Conservation (phyloP, 2,329 filamentous ascomycete species). For the Trichoderma oligosporum region DNA sequence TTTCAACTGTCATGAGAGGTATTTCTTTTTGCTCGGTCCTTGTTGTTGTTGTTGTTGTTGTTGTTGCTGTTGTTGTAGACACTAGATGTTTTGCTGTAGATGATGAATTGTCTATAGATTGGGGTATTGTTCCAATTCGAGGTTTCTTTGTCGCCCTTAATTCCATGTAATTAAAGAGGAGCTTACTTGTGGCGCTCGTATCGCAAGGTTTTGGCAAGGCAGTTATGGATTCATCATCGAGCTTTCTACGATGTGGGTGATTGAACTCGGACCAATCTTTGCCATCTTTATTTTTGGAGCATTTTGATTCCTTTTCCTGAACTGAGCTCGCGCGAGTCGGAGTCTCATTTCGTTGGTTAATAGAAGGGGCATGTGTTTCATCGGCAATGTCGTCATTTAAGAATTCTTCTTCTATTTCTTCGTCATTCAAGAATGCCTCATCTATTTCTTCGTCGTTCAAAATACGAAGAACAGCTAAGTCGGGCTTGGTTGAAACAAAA, state of each 20-base stretch:
- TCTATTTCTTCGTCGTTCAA: constrained; percentile 27
- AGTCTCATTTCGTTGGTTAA: background rate
- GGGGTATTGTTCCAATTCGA: constrained; percentile 10
- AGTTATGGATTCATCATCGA: background rate
- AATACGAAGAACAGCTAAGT: constrained; percentile 19
- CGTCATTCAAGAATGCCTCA: constrained; percentile 18
- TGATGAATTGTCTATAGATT: background rate
- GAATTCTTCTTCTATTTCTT: constrained; percentile 24
- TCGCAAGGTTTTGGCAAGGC: constrained; percentile 23
- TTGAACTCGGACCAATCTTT: background rate
- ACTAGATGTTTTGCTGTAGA: too few relatives aligned
- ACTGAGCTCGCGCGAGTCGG: background rate
- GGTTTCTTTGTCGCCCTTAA: constrained; percentile 30
- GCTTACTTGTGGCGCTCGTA: constrained; percentile 26
- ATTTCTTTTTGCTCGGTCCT: background rate
- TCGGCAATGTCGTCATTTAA: background rate
- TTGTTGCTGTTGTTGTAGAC: background rate
- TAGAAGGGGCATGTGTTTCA: background rate
- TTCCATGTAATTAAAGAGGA: constrained; percentile 33
- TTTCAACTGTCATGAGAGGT: background rate
- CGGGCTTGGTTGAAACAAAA: constrained; percentile 16
- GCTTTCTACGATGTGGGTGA: background rate
- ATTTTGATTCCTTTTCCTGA: background rate
- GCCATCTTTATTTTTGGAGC: background rate
- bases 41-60: background rate